Evolutionary conservation across 495 filamentous ascomycete species (phyloP), one percentile per base, ranked within the genome.

Genomic region (Daldinia concentrica): DNA sequence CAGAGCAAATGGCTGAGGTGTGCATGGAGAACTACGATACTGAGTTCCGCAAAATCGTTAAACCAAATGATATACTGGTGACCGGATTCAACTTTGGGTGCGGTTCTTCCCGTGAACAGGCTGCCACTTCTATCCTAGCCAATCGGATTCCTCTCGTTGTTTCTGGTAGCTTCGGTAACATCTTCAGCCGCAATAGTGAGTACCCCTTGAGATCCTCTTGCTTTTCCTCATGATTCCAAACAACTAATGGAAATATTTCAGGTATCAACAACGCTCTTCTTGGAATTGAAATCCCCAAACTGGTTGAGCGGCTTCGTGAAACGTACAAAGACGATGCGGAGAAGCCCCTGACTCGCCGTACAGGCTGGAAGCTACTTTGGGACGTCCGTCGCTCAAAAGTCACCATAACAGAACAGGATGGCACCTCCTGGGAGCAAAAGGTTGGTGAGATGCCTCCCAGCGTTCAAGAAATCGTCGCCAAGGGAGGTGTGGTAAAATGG

Each of bases 11-110:
- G 94, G 93, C 93, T 0, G 78, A 90, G 70, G 94, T 95, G 1
- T 93, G 90, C 79, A 97, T 99, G 93, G 83, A 88, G 71, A 99
- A 99, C 83, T 99, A 97, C 80, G 95, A 98, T 77, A 72, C 84
- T 0, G 61, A 77, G 4, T 98, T 99, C 78, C 70, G 81, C 4
- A 61, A 76, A 0, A 80, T 90, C 39, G 88, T 91, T 24, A 83
- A 85, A 54, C 66, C 82, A 0, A 89, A 88, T 15, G 94, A 98
- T 73, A 90, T 98, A 69, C 84, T 98, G 0, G 93, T 98, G 6
- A 77, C 89, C 0, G 94, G 94, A 7, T 97, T 90, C 84, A 97
- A 97, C 83, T 97, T 98, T 71, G 94, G 95, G 30, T 94, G 91
- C 70, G 95, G 93, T 3, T 85, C 79, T 66, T 93, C 89, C 0